A percentile compares a stretch with the other conserved stretches of the same genome.
These are phyloP conservation scores for Chrysoporthe deuterocubensis DNA, from an alignment of 2,329 filamentous ascomycete genomes.

Conservation along the genomic window DNA sequence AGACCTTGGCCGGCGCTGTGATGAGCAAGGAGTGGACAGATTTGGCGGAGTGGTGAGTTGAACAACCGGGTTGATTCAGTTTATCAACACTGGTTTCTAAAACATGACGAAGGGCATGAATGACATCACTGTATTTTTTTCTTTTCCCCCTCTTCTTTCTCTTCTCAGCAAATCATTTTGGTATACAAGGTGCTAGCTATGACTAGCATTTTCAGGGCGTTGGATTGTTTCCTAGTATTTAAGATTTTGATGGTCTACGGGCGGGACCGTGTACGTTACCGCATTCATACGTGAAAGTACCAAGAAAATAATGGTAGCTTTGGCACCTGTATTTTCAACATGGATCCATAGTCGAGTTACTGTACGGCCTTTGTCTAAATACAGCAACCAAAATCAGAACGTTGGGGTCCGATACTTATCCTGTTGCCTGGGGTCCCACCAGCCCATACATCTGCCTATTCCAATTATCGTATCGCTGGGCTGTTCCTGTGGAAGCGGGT, in stretches of 20 bases:
- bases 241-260: neutral
- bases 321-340: neutral
- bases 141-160: neutral
- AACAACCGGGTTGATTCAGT: neutral
- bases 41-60: conserved; percentile 28
- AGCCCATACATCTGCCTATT: neutral
- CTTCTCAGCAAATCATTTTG: too few relatives aligned
- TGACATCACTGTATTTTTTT: neutral
- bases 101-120: neutral
- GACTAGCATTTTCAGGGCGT: too few relatives aligned
- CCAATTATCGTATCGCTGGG: neutral
- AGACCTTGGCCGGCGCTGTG: conserved; percentile 45
- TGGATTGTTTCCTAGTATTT: neutral
- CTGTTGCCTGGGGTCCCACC: neutral
- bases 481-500: neutral
- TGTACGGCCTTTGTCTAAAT: neutral
- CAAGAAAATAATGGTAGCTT: neutral
- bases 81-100: neutral
- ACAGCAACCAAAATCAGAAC: neutral
- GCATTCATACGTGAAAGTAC: neutral
- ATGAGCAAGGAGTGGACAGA: conserved; percentile 45
- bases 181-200: too few relatives aligned
- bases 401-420: neutral
- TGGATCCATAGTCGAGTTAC: neutral
- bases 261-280: neutral